Conservation (phyloP, 208 protist genomes). For the Crithidia thermophila region DNA sequence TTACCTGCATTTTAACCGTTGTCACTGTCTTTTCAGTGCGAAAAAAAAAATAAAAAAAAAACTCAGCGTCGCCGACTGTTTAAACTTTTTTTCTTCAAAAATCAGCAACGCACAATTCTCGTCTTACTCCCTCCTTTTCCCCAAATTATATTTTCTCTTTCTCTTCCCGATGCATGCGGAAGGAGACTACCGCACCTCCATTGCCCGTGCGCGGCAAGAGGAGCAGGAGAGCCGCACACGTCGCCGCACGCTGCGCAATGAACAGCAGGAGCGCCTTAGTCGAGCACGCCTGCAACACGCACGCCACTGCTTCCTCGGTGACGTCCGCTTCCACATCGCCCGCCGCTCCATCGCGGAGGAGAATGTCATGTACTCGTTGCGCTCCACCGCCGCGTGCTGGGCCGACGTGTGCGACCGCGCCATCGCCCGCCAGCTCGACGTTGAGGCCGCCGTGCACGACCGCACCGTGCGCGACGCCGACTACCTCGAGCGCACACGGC, state of each 20-base stretch:
- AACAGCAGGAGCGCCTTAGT: slow-evolving; percentile 41
- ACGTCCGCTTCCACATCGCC: slow-evolving; percentile 31
- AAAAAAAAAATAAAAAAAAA: background rate
- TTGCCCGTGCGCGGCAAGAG: slow-evolving; percentile 33
- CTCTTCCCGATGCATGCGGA: slow-evolving; percentile 32
- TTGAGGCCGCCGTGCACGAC: slow-evolving; percentile 44
- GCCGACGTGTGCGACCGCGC: slow-evolving; percentile 69
- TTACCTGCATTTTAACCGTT: background rate
- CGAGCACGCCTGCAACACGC: slow-evolving; percentile 20
- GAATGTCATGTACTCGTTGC: slow-evolving; percentile 52
- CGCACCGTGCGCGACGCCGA: slow-evolving; percentile 40
- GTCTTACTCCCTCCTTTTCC: background rate
- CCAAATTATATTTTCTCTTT: background rate
- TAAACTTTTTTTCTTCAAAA: background rate
- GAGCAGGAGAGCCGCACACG: slow-evolving; percentile 39
- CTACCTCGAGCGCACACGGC: slow-evolving; percentile 45
- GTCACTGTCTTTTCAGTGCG: no score
- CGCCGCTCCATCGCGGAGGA: slow-evolving; percentile 51
- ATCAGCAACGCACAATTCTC: background rate
- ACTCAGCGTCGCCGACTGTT: no score
- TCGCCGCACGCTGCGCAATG: slow-evolving; percentile 47
- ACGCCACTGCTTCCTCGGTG: slow-evolving; percentile 21
- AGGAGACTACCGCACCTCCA: slow-evolving; percentile 37
- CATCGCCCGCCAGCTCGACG: slow-evolving; percentile 57
- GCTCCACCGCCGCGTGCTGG: slow-evolving; percentile 69